These are phyloP conservation scores for Neopestalotiopsis sp. DNA, from an alignment of 2,329 filamentous ascomycete species.

Conservation along the genomic window DNA sequence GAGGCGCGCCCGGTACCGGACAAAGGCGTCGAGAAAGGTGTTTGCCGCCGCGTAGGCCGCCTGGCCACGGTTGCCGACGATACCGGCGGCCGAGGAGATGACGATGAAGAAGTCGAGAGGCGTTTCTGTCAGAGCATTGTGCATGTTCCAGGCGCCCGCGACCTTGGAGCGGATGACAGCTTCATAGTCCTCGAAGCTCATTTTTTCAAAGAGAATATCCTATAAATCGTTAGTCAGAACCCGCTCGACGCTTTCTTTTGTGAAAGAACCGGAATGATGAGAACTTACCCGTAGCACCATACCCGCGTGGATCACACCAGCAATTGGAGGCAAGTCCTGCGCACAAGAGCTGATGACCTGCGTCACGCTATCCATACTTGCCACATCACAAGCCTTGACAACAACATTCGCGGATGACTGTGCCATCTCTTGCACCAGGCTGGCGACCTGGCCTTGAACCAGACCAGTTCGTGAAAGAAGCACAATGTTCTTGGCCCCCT, in stretches of 20 bases:
- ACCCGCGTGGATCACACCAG: conserved; percentile 52
- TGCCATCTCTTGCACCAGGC: conserved; percentile 44
- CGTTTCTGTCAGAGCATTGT: conserved; percentile 46
- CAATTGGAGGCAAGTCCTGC: conserved; percentile 44
- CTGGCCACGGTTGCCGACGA: conserved; percentile 57
- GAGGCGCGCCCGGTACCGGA: conserved; percentile 42
- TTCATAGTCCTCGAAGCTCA: conserved; percentile 54
- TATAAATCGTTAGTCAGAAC: conserved; percentile 11
- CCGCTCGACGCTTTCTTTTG: not conserved
- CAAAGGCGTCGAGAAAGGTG: conserved; percentile 50
- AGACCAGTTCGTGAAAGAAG: conserved; percentile 54
- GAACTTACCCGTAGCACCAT: conserved; percentile 53
- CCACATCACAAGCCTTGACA: conserved; percentile 56
- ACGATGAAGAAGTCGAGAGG: conserved; percentile 56
- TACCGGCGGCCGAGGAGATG: conserved; percentile 55
- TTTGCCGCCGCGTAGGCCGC: conserved; percentile 59
- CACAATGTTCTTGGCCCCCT: conserved; percentile 53
- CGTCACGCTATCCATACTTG: conserved; percentile 43
- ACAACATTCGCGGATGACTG: conserved; percentile 46
- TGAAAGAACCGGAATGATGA: too few relatives aligned
- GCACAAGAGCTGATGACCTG: conserved; percentile 40
- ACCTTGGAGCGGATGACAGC: conserved; percentile 57
- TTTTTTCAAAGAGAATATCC: conserved; percentile 58
- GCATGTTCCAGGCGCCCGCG: conserved; percentile 59
- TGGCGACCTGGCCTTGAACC: conserved; percentile 43